Evolutionary conservation across 164 flowering plant species (phyloP).

Genomic region (Aristolochia californica): DNA sequence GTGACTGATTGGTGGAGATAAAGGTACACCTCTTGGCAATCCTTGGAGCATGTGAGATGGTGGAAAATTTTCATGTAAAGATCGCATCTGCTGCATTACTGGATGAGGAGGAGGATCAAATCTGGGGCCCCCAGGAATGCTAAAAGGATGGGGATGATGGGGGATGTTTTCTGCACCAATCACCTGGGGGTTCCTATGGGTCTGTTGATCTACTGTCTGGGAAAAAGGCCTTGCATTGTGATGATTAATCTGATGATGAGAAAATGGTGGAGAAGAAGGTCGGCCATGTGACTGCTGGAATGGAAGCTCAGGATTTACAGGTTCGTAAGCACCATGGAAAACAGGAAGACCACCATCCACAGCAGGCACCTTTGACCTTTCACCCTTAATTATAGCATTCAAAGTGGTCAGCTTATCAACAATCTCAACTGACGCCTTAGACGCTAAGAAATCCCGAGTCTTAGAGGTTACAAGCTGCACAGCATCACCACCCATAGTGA

Average conservation of each 20-base stretch:
- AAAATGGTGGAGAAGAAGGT: slow-evolving; percentile 41
- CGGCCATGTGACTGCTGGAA: slow-evolving; percentile 33
- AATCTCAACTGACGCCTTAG: slow-evolving; percentile 27
- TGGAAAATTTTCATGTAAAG: slow-evolving; percentile 39
- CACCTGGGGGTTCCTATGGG: slow-evolving; percentile 37
- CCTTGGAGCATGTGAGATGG: slow-evolving; percentile 45
- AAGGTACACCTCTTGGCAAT: slow-evolving; percentile 36
- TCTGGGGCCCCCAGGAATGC: slow-evolving; percentile 33
- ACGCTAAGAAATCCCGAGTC: slow-evolving; percentile 23
- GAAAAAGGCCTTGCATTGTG: slow-evolving; percentile 36
- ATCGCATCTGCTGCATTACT: slow-evolving; percentile 61
- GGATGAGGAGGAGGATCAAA: slow-evolving; percentile 51
- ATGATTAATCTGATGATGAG: slow-evolving; percentile 42
- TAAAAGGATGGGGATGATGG: slow-evolving; percentile 31
- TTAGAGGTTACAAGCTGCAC: slow-evolving; percentile 22
- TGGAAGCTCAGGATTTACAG: slow-evolving; percentile 31
- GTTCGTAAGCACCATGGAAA: slow-evolving; percentile 29
- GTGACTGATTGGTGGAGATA: slow-evolving; percentile 41
- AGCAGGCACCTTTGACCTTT: slow-evolving; percentile 24
- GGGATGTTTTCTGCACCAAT: slow-evolving; percentile 36
- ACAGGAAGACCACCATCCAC: slow-evolving; percentile 33
- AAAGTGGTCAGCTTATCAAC: slow-evolving; percentile 47
- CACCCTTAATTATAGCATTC: slow-evolving; percentile 31
- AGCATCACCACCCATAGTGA: slow-evolving; percentile 26
- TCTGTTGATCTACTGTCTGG: slow-evolving; percentile 34